These are phyloP conservation scores for Grosmannia clavigera DNA, from an alignment of 2,329 filamentous ascomycete species.

Conservation along the genomic window DNA sequence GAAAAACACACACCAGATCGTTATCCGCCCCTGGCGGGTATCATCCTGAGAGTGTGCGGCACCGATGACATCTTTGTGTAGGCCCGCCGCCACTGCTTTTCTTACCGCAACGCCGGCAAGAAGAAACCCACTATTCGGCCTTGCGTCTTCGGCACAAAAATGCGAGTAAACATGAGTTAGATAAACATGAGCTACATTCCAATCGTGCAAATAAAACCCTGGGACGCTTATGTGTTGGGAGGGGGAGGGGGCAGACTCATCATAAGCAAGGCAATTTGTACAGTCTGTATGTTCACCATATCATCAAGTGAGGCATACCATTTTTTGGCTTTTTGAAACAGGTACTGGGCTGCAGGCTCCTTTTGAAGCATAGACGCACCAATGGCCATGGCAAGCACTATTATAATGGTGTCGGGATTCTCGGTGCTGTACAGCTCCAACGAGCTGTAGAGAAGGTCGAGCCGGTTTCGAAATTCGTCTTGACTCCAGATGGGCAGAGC, in stretches of 20 bases:
- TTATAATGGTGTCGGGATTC: slow-evolving; percentile 8
- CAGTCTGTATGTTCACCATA: slow-evolving; percentile 11
- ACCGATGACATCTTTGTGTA: slow-evolving; percentile 11
- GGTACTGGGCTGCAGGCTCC: slow-evolving; percentile 7
- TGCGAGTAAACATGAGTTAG: slow-evolving; percentile 5
- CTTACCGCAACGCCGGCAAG: slow-evolving; percentile 8
- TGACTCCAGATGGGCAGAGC: slow-evolving; percentile 11
- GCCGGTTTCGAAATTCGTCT: slow-evolving; percentile 6
- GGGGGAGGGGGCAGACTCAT: neutral
- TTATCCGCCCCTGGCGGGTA: slow-evolving; percentile 8
- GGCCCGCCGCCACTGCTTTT: slow-evolving; percentile 10
- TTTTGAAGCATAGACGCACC: slow-evolving; percentile 9
- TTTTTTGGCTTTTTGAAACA: slow-evolving; percentile 8
- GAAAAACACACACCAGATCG: slow-evolving; percentile 10
- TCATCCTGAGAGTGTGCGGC: slow-evolving; percentile 1
- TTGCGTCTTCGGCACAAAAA: slow-evolving; percentile 8
- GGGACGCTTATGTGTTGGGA: too few species aligned
- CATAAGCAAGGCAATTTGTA: slow-evolving; percentile 12
- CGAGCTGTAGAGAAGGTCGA: slow-evolving; percentile 5
- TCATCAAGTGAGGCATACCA: slow-evolving; percentile 9
- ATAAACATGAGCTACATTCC: neutral
- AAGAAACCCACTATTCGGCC: slow-evolving; percentile 10
- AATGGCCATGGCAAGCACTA: slow-evolving; percentile 7
- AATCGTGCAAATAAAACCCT: too few species aligned
- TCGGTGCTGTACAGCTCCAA: neutral